Percentiles rank a stretch among this genome's conserved stretches.
phyloP scores from a whole-genome alignment of 495 filamentous ascomycete genomes.

The Staphylotrichum longicolle region DNA sequence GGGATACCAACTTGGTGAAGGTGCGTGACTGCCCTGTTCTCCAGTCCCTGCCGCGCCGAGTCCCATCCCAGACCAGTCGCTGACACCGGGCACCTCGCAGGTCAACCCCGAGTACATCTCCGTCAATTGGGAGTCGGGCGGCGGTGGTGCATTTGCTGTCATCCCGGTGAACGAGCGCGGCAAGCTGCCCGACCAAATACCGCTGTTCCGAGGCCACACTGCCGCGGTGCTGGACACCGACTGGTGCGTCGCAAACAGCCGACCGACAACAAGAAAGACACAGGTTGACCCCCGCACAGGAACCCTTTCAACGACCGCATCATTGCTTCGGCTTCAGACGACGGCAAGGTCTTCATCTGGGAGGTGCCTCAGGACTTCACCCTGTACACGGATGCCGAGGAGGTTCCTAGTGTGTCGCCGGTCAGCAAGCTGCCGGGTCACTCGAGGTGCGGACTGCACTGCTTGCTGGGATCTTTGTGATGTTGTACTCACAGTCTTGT shows the following conservation, averaged over 20 bases:
- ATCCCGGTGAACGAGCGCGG: constrained; percentile 88
- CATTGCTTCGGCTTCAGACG: constrained; percentile 91
- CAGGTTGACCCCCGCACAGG: constrained; percentile 52
- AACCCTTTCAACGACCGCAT: constrained; percentile 92
- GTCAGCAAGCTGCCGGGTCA: constrained; percentile 76
- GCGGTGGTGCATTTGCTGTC: constrained; percentile 95
- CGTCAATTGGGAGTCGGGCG: constrained; percentile 97
- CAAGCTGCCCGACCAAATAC: constrained; percentile 86
- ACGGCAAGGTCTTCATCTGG: constrained; percentile 97
- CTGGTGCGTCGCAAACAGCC: constrained; percentile 56
- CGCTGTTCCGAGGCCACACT: constrained; percentile 93
- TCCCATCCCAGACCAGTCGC: constrained; percentile 16
- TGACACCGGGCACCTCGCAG: constrained; percentile 46
- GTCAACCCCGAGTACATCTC: constrained; percentile 93
- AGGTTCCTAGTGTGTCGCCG: constrained; percentile 76
- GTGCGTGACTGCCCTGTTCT: constrained; percentile 41
- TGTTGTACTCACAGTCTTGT: constrained; percentile 18
- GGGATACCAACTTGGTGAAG: constrained; percentile 98
- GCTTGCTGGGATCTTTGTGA: neutral
- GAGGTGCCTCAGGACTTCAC: constrained; percentile 87
- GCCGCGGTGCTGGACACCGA: constrained; percentile 95
- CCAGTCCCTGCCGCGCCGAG: neutral
- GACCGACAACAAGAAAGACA: constrained; percentile 14
- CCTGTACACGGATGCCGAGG: constrained; percentile 76
- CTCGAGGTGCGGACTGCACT: constrained; percentile 45